phyloP scores from a whole-genome alignment of 306 rosid species.

The Fagus sylvatica region DNA sequence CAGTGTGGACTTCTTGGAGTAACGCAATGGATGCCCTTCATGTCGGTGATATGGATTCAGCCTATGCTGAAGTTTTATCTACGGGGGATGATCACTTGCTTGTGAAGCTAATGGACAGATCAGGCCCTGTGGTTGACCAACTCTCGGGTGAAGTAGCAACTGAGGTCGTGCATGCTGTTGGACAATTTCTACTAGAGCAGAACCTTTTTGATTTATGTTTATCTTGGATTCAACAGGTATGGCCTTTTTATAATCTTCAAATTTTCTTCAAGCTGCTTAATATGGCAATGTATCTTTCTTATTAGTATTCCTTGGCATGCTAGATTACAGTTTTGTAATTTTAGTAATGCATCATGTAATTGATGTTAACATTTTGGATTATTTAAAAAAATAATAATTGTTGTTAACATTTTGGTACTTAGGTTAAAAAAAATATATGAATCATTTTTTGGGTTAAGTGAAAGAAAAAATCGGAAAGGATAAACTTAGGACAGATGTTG shows the following conservation, averaged over 20 bases:
- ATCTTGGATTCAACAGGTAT: constrained; percentile 97
- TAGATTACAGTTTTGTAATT: not conserved
- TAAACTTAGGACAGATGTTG: constrained; percentile 24
- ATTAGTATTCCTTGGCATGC: not conserved
- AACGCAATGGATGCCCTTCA: constrained; percentile 95
- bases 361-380: not conserved
- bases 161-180: constrained; percentile 72
- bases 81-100: constrained; percentile 85
- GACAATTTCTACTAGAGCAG: constrained; percentile 73
- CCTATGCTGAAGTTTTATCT: constrained; percentile 79
- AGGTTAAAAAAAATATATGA: constrained; percentile 22
- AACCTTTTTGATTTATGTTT: constrained; percentile 78
- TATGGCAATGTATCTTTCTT: not conserved
- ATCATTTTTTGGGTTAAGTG: constrained; percentile 9
- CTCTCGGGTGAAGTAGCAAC: constrained; percentile 71
- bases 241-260: not conserved
- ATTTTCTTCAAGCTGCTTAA: not conserved
- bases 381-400: not conserved
- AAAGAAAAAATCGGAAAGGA: constrained; percentile 1
- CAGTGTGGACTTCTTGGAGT: constrained; percentile 87
- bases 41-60: constrained; percentile 78
- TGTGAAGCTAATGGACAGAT: constrained; percentile 85
- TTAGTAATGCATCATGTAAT: not conserved
- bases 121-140: constrained; percentile 88
- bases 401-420: constrained; percentile 16